Conservation (phyloP, 2,329 filamentous ascomycete species). For the Xylaria sp. region DNA sequence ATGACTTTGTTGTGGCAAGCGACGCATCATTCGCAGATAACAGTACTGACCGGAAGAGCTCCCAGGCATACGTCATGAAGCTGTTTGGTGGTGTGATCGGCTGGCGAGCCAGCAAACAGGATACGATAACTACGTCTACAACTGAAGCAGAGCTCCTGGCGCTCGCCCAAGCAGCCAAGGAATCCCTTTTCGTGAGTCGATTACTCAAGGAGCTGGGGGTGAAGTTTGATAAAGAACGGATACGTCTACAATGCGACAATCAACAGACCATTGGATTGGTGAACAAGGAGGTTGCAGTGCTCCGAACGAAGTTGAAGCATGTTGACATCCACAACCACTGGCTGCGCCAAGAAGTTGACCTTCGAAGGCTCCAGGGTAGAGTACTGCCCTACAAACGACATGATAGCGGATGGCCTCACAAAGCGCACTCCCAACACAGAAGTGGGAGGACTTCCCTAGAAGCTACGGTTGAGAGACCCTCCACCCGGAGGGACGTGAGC, state of each 20-base stretch:
- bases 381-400: neutral
- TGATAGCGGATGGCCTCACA: neutral
- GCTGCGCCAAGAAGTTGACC: neutral
- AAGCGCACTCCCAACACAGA: neutral
- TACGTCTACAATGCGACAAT: conserved; percentile 1
- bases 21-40: conserved; percentile 4
- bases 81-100: conserved; percentile 5
- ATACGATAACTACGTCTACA: conserved; percentile 2
- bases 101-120: conserved; percentile 3
- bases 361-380: neutral
- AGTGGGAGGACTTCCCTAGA: neutral
- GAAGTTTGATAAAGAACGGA: neutral
- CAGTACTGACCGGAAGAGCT: conserved; percentile 4
- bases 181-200: neutral
- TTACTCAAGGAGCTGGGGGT: conserved; percentile 1
- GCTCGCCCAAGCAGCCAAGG: conserved; percentile 4
- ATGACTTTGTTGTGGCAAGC: neutral
- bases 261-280: conserved; percentile 2
- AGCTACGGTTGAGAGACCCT: too few species aligned
- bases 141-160: conserved; percentile 3
- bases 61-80: conserved; percentile 1
- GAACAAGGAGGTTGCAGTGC: neutral
- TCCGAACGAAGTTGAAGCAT: neutral
- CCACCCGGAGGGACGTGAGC: too few species aligned
- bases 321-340: conserved; percentile 4